phyloP scores from a whole-genome alignment of 768 basidiomycete species.

The Kwoniella heveanensis region DNA sequence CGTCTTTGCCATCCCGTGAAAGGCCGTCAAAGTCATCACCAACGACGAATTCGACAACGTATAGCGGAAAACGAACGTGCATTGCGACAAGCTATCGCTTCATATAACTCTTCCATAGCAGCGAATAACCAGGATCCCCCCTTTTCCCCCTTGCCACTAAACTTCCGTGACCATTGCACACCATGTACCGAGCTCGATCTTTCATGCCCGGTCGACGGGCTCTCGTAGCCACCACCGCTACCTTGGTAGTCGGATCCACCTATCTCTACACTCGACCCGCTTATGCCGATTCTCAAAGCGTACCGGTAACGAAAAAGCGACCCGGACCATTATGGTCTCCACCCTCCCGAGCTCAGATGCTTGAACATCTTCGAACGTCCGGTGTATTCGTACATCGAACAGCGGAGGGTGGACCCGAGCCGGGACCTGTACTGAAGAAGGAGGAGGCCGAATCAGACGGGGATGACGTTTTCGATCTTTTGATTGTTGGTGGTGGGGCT shows the following conservation, averaged over 20 bases:
- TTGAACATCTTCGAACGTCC: conserved; percentile 53
- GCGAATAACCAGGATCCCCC: too few species aligned
- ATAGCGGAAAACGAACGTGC: not conserved
- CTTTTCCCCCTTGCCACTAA: not conserved
- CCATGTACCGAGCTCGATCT: conserved; percentile 23
- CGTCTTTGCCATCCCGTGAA: not conserved
- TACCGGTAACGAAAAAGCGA: conserved; percentile 52
- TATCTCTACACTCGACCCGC: conserved; percentile 23
- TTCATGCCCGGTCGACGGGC: conserved; percentile 26
- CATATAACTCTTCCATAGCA: too few species aligned
- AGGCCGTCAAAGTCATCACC: not conserved
- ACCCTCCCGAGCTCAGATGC: conserved; percentile 56
- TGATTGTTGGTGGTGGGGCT: conserved; percentile 91
- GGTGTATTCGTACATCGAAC: conserved; percentile 44
- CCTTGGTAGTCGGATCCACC: conserved; percentile 16
- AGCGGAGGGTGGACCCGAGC: conserved; percentile 37
- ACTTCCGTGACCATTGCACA: not conserved
- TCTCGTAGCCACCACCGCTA: conserved; percentile 16
- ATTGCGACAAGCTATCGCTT: not conserved
- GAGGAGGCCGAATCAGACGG: conserved; percentile 54
- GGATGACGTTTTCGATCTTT: conserved; percentile 69
- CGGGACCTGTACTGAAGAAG: conserved; percentile 37
- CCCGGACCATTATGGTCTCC: conserved; percentile 57
- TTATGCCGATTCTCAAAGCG: conserved; percentile 27
- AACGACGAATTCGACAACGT: not conserved